Percentiles rank a stretch among this genome's conserved stretches.
Evolutionary conservation across 768 basidiomycete species (phyloP).

Genomic region (Kwoniella dejecticola): DNA sequence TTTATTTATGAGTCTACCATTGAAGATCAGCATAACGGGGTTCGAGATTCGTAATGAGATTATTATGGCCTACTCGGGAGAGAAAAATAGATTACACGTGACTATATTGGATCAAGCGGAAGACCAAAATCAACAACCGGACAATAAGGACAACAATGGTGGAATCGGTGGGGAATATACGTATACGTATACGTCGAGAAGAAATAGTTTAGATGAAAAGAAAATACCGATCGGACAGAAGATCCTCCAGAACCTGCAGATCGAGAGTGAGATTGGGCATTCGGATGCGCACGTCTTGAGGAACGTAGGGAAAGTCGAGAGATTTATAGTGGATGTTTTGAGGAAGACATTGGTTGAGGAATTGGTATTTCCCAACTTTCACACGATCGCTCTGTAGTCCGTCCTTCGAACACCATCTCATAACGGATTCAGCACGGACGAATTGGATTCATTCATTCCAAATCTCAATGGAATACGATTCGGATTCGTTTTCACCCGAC

Average conservation of each 20-base stretch:
- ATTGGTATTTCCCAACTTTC: constrained; percentile 93
- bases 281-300: constrained; percentile 78
- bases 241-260: constrained; percentile 79
- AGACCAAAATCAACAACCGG: constrained; percentile 62
- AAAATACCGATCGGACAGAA: constrained; percentile 62
- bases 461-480: too few species aligned
- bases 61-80: constrained; percentile 87
- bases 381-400: constrained; percentile 62
- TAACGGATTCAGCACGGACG: too few species aligned
- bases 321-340: constrained; percentile 94
- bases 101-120: constrained; percentile 75
- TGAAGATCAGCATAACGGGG: constrained; percentile 88
- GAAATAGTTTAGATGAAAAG: constrained; percentile 3
- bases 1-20: constrained; percentile 94
- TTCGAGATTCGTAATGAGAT: constrained; percentile 84
- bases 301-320: constrained; percentile 84
- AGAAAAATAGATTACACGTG: constrained; percentile 75
- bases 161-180: neutral
- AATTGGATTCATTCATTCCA: too few species aligned
- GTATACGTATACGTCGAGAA: neutral
- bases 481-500: too few species aligned
- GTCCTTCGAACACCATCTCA: too few species aligned
- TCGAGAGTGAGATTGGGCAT: constrained; percentile 97
- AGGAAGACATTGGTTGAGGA: constrained; percentile 97
- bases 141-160: neutral